A percentile compares a stretch with the other conserved stretches of the same genome.
phyloP scores from a whole-genome alignment of 257 asterid genomes.

The Echium plantagineum region DNA sequence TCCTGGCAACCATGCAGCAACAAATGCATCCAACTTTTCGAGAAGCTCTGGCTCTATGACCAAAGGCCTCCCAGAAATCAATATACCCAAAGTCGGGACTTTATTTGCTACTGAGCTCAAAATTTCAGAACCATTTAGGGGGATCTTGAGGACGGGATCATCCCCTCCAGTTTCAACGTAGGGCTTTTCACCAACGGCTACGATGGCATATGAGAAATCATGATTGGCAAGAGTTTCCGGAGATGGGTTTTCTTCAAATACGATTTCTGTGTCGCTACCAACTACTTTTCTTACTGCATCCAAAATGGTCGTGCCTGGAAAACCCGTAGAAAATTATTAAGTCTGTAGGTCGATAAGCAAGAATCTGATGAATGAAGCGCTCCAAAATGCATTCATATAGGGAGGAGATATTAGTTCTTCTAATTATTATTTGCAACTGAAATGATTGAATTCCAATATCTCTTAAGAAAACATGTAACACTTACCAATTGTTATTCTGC shows the following conservation, averaged over 20 bases:
- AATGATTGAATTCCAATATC: not conserved
- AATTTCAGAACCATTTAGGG: slow-evolving; percentile 43
- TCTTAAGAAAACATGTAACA: not conserved
- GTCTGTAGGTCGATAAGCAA: not conserved
- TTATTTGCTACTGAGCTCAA: slow-evolving; percentile 32
- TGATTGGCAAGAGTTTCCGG: slow-evolving; percentile 22
- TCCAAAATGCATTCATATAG: too few species aligned
- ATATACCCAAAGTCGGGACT: slow-evolving; percentile 48
- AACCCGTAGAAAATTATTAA: slow-evolving; percentile 4
- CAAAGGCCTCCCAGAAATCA: slow-evolving; percentile 77
- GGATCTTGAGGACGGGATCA: slow-evolving; percentile 47
- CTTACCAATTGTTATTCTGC: slow-evolving; percentile 81
- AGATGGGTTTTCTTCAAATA: slow-evolving; percentile 52
- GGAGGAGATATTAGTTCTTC: not conserved
- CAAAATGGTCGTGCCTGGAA: slow-evolving; percentile 62
- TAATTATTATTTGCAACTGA: not conserved
- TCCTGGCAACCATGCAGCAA: slow-evolving; percentile 91
- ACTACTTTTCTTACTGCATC: slow-evolving; percentile 54
- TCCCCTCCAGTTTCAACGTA: slow-evolving; percentile 63
- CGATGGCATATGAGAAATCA: slow-evolving; percentile 54
- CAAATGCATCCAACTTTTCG: slow-evolving; percentile 52
- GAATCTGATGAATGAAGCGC: too few species aligned
- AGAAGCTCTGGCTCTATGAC: slow-evolving; percentile 35
- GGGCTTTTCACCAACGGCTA: slow-evolving; percentile 72
- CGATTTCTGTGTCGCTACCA: slow-evolving; percentile 44